These are phyloP conservation scores for Phytophthora melonis DNA, from an alignment of 352 stramenopile genomes.

Conservation along the genomic window DNA sequence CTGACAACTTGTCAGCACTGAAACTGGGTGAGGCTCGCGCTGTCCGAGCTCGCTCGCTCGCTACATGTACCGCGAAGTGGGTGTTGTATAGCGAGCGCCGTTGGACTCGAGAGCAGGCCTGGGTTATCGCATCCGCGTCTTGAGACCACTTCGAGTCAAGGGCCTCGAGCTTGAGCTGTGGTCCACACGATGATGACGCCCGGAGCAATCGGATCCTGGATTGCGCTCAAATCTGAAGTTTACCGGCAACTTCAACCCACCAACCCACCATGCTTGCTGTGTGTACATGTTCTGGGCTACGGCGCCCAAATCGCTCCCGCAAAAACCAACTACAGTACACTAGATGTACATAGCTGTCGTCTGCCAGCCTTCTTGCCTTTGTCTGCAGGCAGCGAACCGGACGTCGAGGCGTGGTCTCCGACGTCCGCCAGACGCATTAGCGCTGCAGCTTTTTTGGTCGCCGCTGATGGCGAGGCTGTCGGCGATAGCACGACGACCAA, in stretches of 20 bases:
- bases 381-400: too few species aligned
- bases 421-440: background rate
- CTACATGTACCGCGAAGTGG: constrained; percentile 7
- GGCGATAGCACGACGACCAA: background rate
- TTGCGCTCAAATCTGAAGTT: constrained; percentile 21
- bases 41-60: background rate
- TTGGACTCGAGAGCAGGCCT: background rate
- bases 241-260: constrained; percentile 19
- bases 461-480: background rate
- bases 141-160: background rate
- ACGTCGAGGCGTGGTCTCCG: too few species aligned
- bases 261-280: background rate
- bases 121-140: background rate
- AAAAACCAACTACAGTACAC: constrained; percentile 18
- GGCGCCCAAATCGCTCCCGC: constrained; percentile 13
- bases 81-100: background rate
- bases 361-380: too few species aligned
- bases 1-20: too few species aligned
- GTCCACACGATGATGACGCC: constrained; percentile 15
- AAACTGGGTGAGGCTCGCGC: background rate
- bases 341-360: too few species aligned
- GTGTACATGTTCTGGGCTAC: too few species aligned
- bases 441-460: background rate
- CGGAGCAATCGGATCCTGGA: constrained; percentile 18
- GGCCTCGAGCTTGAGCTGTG: too few species aligned